phyloP scores from a whole-genome alignment of 2,329 filamentous ascomycete species.

The Pleurostoma richardsiae region DNA sequence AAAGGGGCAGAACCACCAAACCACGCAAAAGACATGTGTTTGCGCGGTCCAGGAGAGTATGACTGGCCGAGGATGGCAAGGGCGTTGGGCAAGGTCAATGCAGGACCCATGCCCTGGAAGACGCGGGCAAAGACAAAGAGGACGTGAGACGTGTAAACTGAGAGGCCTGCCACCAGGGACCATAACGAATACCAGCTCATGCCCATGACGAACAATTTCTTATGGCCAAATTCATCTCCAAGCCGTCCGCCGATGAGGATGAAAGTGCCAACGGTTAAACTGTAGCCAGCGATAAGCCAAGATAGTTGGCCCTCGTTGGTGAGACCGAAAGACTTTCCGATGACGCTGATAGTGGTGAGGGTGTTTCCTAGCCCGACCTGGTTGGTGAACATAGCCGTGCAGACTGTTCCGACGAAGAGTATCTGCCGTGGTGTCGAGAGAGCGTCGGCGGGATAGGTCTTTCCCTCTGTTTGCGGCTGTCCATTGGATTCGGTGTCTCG shows the following conservation, averaged over 20 bases:
- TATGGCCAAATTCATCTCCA: slow-evolving; percentile 41
- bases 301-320: slow-evolving; percentile 27
- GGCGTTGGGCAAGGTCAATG: slow-evolving; percentile 49
- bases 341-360: slow-evolving; percentile 29
- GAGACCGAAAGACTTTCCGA: slow-evolving; percentile 34
- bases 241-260: slow-evolving; percentile 39
- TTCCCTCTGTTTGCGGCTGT: no score
- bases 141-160: slow-evolving; percentile 17
- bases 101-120: slow-evolving; percentile 48
- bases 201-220: slow-evolving; percentile 33
- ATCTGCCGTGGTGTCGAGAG: not conserved
- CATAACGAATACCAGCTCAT: slow-evolving; percentile 34
- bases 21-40: slow-evolving; percentile 23
- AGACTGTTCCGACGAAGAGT: not conserved
- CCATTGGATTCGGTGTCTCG: no score
- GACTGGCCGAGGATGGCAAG: slow-evolving; percentile 48
- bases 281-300: slow-evolving; percentile 42
- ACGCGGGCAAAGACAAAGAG: slow-evolving; percentile 41
- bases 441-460: not conserved
- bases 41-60: slow-evolving; percentile 31
- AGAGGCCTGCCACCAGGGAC: slow-evolving; percentile 30
- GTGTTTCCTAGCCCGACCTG: slow-evolving; percentile 6
- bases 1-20: slow-evolving; percentile 24
- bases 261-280: slow-evolving; percentile 36
- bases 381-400: not conserved